These are phyloP conservation scores for Achaetomiella virescens DNA, from an alignment of 495 filamentous ascomycete genomes.

Conservation along the genomic window DNA sequence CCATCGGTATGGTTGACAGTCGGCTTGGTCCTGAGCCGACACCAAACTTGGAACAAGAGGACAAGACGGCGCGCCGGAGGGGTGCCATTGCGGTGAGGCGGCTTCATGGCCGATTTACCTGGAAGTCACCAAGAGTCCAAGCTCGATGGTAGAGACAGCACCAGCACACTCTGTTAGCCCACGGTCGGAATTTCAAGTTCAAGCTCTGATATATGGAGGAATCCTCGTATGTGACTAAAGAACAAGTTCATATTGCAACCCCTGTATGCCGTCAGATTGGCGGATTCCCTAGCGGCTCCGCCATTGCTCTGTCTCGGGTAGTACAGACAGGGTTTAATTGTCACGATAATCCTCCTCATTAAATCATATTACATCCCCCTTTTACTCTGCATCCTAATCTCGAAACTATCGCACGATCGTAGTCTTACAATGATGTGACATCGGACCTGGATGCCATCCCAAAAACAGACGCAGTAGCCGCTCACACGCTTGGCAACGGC, in stretches of 20 bases:
- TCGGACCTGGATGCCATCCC: neutral
- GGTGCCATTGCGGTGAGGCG: neutral
- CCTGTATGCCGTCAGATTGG: no score
- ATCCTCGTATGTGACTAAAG: neutral
- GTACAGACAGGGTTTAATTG: neutral
- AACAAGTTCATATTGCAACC: no score
- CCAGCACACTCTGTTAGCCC: neutral
- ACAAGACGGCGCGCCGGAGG: neutral
- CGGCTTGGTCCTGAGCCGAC: neutral
- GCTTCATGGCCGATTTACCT: neutral
- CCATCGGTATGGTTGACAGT: constrained; percentile 1
- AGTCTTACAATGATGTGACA: neutral
- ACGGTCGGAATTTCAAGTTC: neutral
- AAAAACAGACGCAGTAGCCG: neutral
- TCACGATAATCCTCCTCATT: neutral
- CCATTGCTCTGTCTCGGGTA: no score
- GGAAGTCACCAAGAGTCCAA: neutral
- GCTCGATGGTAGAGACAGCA: neutral
- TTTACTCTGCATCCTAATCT: neutral
- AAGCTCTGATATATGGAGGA: neutral
- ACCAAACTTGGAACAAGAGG: neutral
- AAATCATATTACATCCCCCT: neutral
- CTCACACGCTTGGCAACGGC: neutral
- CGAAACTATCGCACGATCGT: neutral
- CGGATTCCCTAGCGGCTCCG: no score